Percentiles rank a stretch among this genome's conserved stretches.
Conservation (phyloP, 202 grass and related monocot species). For the Setaria viridis region DNA sequence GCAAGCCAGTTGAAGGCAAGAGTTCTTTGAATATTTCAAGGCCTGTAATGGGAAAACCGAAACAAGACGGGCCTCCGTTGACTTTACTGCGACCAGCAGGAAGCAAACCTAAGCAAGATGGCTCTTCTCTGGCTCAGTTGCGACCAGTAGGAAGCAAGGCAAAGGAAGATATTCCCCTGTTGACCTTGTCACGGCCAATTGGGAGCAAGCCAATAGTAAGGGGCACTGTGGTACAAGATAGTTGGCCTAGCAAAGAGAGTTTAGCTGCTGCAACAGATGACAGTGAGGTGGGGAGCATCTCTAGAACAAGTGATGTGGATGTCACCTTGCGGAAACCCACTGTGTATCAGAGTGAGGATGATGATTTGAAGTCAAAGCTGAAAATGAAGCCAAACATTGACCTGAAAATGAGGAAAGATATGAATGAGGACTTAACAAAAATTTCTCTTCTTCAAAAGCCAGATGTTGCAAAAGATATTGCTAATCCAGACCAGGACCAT, state of each 20-base stretch:
- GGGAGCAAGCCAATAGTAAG: slow-evolving; percentile 44
- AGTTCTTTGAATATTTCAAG: slow-evolving; percentile 38
- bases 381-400: slow-evolving; percentile 68
- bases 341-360: slow-evolving; percentile 60
- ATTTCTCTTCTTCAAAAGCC: slow-evolving; percentile 88
- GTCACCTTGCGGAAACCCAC: slow-evolving; percentile 77
- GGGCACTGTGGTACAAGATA: slow-evolving; percentile 37
- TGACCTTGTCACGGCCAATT: slow-evolving; percentile 39
- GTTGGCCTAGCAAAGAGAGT: slow-evolving; percentile 61
- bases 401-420: slow-evolving; percentile 76
- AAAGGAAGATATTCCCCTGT: slow-evolving; percentile 26
- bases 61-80: slow-evolving; percentile 49
- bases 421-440: slow-evolving; percentile 66
- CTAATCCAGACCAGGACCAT: slow-evolving; percentile 45
- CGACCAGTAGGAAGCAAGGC: slow-evolving; percentile 35
- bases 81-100: slow-evolving; percentile 47
- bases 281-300: slow-evolving; percentile 40
- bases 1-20: slow-evolving; percentile 13
- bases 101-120: slow-evolving; percentile 43
- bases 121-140: slow-evolving; percentile 33
- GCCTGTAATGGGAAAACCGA: slow-evolving; percentile 43
- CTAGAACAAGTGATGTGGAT: slow-evolving; percentile 42
- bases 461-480: slow-evolving; percentile 42
- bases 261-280: slow-evolving; percentile 43
- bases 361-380: slow-evolving; percentile 63